A percentile compares a stretch with the other conserved stretches of the same genome.
phyloP scores from a whole-genome alignment of 2,329 filamentous ascomycete genomes.

The Colletotrichum nymphaeae region DNA sequence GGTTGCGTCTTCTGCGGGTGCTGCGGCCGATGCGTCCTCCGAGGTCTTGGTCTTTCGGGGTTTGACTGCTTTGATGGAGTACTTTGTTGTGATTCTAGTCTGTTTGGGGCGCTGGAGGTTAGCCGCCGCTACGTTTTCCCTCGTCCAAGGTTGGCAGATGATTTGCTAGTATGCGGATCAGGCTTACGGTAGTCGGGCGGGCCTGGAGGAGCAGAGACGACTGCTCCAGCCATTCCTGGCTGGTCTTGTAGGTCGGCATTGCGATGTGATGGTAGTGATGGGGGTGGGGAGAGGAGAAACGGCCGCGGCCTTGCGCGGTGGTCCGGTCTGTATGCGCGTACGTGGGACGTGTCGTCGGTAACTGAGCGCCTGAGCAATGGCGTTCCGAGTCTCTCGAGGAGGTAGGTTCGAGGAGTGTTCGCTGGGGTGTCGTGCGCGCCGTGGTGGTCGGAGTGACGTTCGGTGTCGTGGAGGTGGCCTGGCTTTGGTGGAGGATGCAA shows the following conservation, averaged over 20 bases:
- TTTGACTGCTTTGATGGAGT: constrained; percentile 72
- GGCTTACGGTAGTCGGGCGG: constrained; percentile 81
- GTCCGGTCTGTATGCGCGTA: neutral
- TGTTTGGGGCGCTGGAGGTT: constrained; percentile 48
- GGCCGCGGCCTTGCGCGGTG: constrained; percentile 2
- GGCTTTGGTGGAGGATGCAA: constrained; percentile 16
- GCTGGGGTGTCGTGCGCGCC: neutral
- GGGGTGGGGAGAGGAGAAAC: neutral
- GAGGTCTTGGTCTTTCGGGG: constrained; percentile 39
- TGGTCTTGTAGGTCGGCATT: constrained; percentile 86
- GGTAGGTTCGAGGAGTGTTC: neutral
- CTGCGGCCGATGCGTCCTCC: constrained; percentile 41
- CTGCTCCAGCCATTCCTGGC: constrained; percentile 92
- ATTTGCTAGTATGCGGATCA: neutral
- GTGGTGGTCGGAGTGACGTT: constrained; percentile 21
- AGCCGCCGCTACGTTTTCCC: neutral
- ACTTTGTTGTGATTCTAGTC: constrained; percentile 94
- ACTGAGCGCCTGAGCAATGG: neutral
- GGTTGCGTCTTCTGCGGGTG: constrained; percentile 42
- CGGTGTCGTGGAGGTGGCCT: neutral
- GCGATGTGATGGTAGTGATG: constrained; percentile 36
- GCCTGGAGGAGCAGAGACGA: constrained; percentile 88
- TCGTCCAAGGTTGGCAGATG: neutral
- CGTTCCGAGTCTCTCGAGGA: neutral
- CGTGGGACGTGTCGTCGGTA: neutral